Base-by-base conservation (phyloP, 352 stramenopile species). In the Aphanomyces euteiches region DNA sequence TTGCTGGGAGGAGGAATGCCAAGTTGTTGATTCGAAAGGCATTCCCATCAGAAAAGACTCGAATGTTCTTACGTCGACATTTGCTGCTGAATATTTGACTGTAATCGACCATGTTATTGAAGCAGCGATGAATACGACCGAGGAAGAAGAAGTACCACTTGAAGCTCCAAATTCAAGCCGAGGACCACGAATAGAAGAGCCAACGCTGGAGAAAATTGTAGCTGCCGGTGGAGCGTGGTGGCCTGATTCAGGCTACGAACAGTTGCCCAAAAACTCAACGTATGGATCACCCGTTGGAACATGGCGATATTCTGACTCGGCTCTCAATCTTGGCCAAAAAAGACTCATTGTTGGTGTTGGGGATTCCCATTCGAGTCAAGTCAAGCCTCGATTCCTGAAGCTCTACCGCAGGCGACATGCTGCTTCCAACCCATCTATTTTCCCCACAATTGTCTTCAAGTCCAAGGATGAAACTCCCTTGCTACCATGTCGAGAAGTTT, bases 391-490 rank as follows among this genome's bases (percentile, higher is more conserved):
- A n/a, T 71, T 71, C 45, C 38, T 19, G 6, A 28, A 61, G 15
- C 47, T 67, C 3, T 71, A 12, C 10, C 10, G 10, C 10, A 50
- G 10, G 43, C 43, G 43, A 12, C 43, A 50, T 50, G 43, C 2
- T n/a, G 43, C 43, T 12, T n/a, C 17, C 17, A 58, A 58, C 21
- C 7, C 15, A 19, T 58, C 50, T 19, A 66, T 36, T 36, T 69
- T 72, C 12, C 66, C 66, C 3, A 72, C 54, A 7, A 40, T 72
- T 13, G 54, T 69, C 8, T 67, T 58, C 53, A 69, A 69, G 48
- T 43, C 66, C 13, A 17, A 15, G 2, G 47, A 69, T 37, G 66
- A 19, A 7, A 36, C 36, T 15, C 54, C 53, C 8, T 8, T n/a
- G 12, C 54, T 72, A 13, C 12, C 53, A 4, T 72, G 66, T 37